Base-by-base conservation (phyloP, 805 yeast species). In the Priceomyces melissophilus region DNA sequence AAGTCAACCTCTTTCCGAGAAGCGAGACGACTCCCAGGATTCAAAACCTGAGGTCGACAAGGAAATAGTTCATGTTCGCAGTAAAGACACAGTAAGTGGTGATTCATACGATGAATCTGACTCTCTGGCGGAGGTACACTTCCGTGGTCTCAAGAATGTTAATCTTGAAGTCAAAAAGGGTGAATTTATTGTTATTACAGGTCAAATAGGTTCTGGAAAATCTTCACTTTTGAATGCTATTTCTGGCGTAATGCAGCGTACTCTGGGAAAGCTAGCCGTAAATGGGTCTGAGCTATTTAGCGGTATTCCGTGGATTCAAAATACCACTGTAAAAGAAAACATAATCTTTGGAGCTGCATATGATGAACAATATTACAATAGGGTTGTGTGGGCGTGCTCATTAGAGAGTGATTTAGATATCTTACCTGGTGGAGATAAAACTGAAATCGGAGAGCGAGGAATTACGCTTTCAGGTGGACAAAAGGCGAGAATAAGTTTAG, bases 291-390 rank as follows among this genome's bases (percentile, higher is more conserved):
- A 58, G 31, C 41, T 62, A 17, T 43, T 59, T 12, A 60, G 67
- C 52, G 66, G 65, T n/a, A 50, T 53, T 20, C 68, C 69, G 3
- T 64, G 69, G 69, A 60, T 64, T 28, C 68, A 63, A 45, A 64
- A 64, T 45, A 48, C 59, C 3, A 60, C 69, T 3, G 61, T 64
- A 12, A 55, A 54, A 39, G 64, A 60, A 29, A 64, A 64, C 38
- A 62, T 63, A 39, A 25, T 56, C 3, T 64, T 64, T 46, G 69
- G 69, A 6, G 29, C 35, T 10, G 50, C 41, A 14, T 54, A 33
- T 13, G 60, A 61, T 32, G 54, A 49, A 32, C 42, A 50, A 31
- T 44, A 41, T 28, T 64, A 64, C 42, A 47, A 53, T 7, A 45
- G 51, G n/a, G 59, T 62, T 3, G 43, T 64, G 10, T 55, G 58